Base-by-base conservation (phyloP, 2,329 filamentous ascomycete species). In the Eutypella sp. region DNA sequence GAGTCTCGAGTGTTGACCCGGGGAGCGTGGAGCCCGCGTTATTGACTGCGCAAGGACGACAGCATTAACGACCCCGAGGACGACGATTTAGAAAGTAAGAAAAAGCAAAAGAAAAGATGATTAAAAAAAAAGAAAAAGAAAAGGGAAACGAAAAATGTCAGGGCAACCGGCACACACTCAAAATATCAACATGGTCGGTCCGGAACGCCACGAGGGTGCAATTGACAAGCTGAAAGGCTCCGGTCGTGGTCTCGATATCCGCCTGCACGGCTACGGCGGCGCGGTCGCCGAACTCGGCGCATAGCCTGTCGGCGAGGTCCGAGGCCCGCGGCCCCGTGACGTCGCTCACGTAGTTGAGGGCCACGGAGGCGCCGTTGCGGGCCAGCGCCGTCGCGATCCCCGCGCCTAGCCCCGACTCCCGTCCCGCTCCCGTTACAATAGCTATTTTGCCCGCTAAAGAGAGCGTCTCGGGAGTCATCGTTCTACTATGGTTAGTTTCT, bases 391-490 rank as follows among this genome's bases (percentile, higher is more conserved):
- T 43, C n/a, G 67, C 70, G 15, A 70, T 71, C 15, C 58, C 69
- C 3, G 70, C 70, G 5, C 71, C 70, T 9, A 72, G 71, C 3
- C 68, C 68, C 39, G 68, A 71, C 22, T 71, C 67, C 4, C 64
- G 62, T 15, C 69, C 68, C 9, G 70, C 72, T 22, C 71, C 71
- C 1, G 71, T 74, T 8, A 74, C 57, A 29, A 74, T 68, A 47
- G 71, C 71, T 1, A 66, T 54, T 49, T 74, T 73, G 45, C 64
- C 66, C 15, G 55, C 47, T 13, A 74, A 64, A 4, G 60, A 66
- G 16, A 73, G 58, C 1, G 58, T 64, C 9, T 70, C 67, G 5
- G 47, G 41, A n/a, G 57, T 18, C 60, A 65, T 67, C 13, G 13
- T 29, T 29, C n/a, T n/a, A n/a, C n/a, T n/a, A n/a, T n/a, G n/a